A percentile compares a stretch with the other conserved stretches of the same genome.
Conservation (phyloP, 1,139 yeast species). For the Meyerozyma carpophila region DNA sequence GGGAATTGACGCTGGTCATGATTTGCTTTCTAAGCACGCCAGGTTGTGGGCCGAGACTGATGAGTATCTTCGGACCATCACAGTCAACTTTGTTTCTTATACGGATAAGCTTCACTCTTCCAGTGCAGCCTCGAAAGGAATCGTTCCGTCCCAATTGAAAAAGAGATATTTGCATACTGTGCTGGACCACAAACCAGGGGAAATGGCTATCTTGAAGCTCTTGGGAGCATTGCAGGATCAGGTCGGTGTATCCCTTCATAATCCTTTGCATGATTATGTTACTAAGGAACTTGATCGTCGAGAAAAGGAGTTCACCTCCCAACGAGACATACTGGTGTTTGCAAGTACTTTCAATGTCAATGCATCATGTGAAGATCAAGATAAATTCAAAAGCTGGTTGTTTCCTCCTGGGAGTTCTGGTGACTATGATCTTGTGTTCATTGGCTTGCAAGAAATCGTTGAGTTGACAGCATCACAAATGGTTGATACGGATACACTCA, state of each 20-base stretch:
- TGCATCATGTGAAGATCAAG: constrained; percentile 51
- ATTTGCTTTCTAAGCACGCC: constrained; percentile 48
- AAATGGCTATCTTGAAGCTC: constrained; percentile 42
- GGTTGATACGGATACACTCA: constrained; percentile 71
- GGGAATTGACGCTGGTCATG: constrained; percentile 31
- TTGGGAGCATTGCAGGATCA: constrained; percentile 48
- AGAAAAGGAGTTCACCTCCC: constrained; percentile 44
- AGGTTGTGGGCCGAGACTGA: constrained; percentile 61
- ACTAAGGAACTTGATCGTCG: constrained; percentile 46
- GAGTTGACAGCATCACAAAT: constrained; percentile 89
- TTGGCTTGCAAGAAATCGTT: constrained; percentile 90
- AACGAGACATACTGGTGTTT: constrained; percentile 48
- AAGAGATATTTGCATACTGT: constrained; percentile 43
- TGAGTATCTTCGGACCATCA: constrained; percentile 38
- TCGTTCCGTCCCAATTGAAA: constrained; percentile 41
- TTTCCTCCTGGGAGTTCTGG: constrained; percentile 33
- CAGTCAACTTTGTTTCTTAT: constrained; percentile 31
- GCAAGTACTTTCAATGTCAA: constrained; percentile 71
- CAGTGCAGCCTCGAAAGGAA: constrained; percentile 26
- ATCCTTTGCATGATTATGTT: constrained; percentile 72
- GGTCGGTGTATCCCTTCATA: constrained; percentile 44
- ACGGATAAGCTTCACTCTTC: constrained; percentile 28
- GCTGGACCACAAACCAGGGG: constrained; percentile 34
- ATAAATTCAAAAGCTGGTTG: constrained; percentile 48
- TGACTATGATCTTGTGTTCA: constrained; percentile 62